A percentile compares a stretch with the other conserved stretches of the same genome.
These are phyloP conservation scores for Ambrosia artemisiifolia DNA, from an alignment of 129 eudicot species.

Conservation along the genomic window DNA sequence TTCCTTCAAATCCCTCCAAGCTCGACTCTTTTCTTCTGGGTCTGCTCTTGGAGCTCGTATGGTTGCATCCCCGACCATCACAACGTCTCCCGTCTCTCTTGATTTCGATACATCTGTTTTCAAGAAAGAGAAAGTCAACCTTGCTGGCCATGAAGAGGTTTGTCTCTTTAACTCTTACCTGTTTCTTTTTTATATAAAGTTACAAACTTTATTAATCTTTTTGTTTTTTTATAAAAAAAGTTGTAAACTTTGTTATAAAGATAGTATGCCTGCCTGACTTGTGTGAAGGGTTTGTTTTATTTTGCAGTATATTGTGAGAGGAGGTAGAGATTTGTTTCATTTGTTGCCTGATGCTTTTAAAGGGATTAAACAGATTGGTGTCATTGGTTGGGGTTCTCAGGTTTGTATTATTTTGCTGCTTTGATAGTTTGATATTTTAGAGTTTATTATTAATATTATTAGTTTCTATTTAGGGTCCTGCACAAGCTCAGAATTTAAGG, in stretches of 20 bases:
- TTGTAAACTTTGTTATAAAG: neutral
- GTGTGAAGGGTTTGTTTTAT: neutral
- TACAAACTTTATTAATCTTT: neutral
- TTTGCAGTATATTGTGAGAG: conserved; percentile 77
- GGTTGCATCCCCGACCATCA: conserved; percentile 48
- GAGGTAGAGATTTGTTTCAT: conserved; percentile 90
- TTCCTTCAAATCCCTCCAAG: conserved; percentile 18
- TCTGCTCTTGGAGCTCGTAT: conserved; percentile 48
- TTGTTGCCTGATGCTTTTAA: conserved; percentile 78
- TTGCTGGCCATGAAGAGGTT: conserved; percentile 76
- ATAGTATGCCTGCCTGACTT: neutral
- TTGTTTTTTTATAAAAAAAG: neutral
- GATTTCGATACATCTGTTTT: conserved; percentile 75
- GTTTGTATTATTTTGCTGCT: conserved; percentile 22
- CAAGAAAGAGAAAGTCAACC: conserved; percentile 58
- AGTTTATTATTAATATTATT: neutral
- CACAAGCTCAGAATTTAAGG: conserved; percentile 93
- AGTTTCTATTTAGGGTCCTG: conserved; percentile 64
- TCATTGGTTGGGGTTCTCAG: conserved; percentile 99
- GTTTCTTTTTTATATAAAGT: no score
- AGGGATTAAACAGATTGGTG: conserved; percentile 93
- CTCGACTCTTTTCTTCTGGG: neutral
- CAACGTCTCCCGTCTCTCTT: conserved; percentile 34
- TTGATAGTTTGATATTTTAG: neutral
- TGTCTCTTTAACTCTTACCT: no score